Percentiles rank a stretch among this genome's conserved stretches.
phyloP scores from a whole-genome alignment of 1,139 yeast species.

The Candida pseudoviswanathii region DNA sequence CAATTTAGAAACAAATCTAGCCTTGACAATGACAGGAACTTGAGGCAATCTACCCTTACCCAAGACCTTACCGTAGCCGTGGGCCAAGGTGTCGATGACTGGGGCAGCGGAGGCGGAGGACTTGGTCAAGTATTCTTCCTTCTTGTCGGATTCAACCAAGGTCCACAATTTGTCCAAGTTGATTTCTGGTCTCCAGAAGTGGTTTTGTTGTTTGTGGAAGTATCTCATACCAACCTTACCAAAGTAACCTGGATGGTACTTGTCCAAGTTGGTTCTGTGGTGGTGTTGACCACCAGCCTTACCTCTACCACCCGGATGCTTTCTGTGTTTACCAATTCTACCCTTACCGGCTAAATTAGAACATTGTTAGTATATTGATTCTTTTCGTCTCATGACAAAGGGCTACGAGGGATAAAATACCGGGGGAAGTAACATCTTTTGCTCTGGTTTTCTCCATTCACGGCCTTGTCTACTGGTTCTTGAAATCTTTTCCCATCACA shows the following conservation, averaged over 20 bases:
- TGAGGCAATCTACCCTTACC: constrained; percentile 99
- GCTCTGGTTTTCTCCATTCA: background rate
- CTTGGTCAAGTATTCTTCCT: constrained; percentile 89
- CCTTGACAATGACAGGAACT: constrained; percentile 98
- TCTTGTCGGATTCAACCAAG: constrained; percentile 90
- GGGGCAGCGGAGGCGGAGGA: constrained; percentile 93
- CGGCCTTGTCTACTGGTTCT: background rate
- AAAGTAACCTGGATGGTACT: constrained; percentile 99
- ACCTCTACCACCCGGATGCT: constrained; percentile 99
- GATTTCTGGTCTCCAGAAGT: constrained; percentile 97
- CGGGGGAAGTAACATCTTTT: background rate
- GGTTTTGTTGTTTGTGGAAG: constrained; percentile 97
- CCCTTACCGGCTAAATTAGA: constrained; percentile 92
- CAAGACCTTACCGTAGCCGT: constrained; percentile 99
- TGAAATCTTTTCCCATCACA: background rate
- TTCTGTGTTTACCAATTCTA: constrained; percentile 99
- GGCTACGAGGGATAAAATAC: background rate
- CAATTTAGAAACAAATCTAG: constrained; percentile 97
- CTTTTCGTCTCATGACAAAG: background rate
- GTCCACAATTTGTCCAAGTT: constrained; percentile 99
- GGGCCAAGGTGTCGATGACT: constrained; percentile 98
- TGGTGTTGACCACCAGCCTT: constrained; percentile 99
- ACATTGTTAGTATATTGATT: constrained; percentile 32
- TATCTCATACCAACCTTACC: constrained; percentile 99
- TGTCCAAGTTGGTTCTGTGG: constrained; percentile 99